Evolutionary conservation across 306 rosid genomes (phyloP).

Genomic region (Lathyrus oleraceus): DNA sequence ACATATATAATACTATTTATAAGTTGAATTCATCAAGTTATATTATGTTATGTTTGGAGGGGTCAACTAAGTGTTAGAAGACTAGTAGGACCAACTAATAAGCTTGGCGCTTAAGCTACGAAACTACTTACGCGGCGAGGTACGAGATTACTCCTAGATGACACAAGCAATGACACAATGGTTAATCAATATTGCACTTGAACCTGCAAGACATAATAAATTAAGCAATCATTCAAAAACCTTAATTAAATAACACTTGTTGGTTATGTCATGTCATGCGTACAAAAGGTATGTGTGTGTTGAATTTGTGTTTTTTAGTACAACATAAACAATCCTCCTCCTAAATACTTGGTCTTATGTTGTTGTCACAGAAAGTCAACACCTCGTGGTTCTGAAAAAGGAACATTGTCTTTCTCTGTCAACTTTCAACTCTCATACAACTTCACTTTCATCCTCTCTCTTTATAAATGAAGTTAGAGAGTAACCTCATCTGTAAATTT

Average conservation of each 20-base stretch:
- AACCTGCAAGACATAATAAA: background rate
- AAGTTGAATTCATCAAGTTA: background rate
- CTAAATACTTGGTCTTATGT: background rate
- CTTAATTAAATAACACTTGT: background rate
- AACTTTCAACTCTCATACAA: background rate
- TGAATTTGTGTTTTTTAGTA: background rate
- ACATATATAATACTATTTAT: background rate
- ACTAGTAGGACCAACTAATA: background rate
- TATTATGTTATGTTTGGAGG: background rate
- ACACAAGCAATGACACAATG: constrained; percentile 34
- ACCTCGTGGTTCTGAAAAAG: constrained; percentile 28
- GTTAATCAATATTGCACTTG: background rate
- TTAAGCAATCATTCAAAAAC: background rate
- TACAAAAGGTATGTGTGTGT: background rate
- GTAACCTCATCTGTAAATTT: background rate
- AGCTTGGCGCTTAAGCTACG: constrained; percentile 34
- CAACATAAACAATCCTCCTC: background rate
- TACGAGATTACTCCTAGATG: background rate
- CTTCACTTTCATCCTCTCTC: background rate
- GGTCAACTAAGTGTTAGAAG: background rate
- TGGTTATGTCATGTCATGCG: background rate
- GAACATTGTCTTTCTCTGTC: constrained; percentile 1
- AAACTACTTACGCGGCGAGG: background rate
- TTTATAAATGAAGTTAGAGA: constrained; percentile 13
- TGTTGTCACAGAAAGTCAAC: background rate